These are phyloP conservation scores for Fimicolochytrium jonesii DNA, from an alignment of 192 early-diverging fungal species.

Conservation along the genomic window DNA sequence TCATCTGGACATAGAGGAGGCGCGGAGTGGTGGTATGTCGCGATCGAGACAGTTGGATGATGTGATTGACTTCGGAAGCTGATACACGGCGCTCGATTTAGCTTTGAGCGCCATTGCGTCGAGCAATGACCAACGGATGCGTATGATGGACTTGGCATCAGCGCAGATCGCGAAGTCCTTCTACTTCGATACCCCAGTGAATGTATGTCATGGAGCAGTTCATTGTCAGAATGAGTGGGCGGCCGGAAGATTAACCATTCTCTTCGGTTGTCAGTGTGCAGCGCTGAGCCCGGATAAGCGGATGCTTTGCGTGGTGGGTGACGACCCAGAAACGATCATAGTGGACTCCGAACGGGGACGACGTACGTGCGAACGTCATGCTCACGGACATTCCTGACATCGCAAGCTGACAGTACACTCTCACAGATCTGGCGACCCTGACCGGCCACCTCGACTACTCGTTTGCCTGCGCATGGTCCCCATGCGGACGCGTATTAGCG, in stretches of 20 bases:
- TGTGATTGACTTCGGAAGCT: too few species aligned
- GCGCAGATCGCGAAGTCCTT: constrained; percentile 31
- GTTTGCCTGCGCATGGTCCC: constrained; percentile 65
- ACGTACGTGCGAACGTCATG: constrained; percentile 21
- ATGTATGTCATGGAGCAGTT: constrained; percentile 37
- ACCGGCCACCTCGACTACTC: constrained; percentile 64
- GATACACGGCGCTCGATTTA: too few species aligned
- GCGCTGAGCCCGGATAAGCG: constrained; percentile 48
- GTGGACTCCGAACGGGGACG: constrained; percentile 45
- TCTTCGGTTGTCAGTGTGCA: constrained; percentile 46
- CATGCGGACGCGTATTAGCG: constrained; percentile 48
- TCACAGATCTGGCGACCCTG: constrained; percentile 23
- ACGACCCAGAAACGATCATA: constrained; percentile 43
- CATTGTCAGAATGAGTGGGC: too few species aligned
- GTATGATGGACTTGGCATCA: constrained; percentile 46
- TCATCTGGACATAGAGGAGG: constrained; percentile 49
- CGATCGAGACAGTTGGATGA: too few species aligned
- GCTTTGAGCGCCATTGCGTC: constrained; percentile 52
- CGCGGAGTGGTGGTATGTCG: constrained; percentile 44
- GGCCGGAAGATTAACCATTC: background rate
- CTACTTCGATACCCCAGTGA: constrained; percentile 51
- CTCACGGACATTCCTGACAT: background rate
- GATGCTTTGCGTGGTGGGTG: constrained; percentile 54
- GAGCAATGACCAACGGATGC: constrained; percentile 49
- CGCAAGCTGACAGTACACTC: background rate